Percentiles rank a stretch among this genome's conserved stretches.
These are phyloP conservation scores for Quercus mongolica DNA, from an alignment of 306 rosid genomes.

Conservation along the genomic window DNA sequence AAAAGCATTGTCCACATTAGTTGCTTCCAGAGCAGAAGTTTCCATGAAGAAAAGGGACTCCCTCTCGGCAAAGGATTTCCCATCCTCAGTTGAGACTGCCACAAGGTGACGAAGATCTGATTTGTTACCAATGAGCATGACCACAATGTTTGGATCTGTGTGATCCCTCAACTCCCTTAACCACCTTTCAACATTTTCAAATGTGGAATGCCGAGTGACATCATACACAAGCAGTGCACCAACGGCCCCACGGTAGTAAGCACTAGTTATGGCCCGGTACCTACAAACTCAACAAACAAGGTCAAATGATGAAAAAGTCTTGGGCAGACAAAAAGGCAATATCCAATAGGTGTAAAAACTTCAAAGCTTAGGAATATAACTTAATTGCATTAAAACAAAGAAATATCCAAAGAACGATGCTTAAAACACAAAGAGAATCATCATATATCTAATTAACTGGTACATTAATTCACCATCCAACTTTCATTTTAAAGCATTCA, in stretches of 20 bases:
- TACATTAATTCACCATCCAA: neutral
- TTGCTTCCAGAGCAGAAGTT: constrained; percentile 59
- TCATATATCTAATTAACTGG: neutral
- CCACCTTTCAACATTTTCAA: constrained; percentile 56
- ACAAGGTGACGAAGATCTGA: constrained; percentile 56
- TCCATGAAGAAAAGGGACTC: constrained; percentile 61
- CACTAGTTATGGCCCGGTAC: constrained; percentile 65
- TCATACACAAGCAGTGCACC: constrained; percentile 61
- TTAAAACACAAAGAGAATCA: neutral
- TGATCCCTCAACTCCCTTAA: constrained; percentile 56
- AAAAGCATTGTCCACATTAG: constrained; percentile 48
- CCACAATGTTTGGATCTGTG: constrained; percentile 58
- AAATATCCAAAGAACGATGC: neutral
- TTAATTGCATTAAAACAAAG: neutral
- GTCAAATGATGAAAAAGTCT: neutral
- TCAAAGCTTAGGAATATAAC: neutral
- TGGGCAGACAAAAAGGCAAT: neutral
- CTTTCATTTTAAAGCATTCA: neutral
- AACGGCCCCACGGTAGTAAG: constrained; percentile 62
- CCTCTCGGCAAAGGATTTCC: constrained; percentile 45
- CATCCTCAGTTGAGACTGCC: constrained; percentile 58
- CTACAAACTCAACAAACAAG: constrained; percentile 20
- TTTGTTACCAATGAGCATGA: constrained; percentile 62
- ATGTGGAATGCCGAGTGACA: constrained; percentile 55
- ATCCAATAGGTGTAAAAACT: neutral